phyloP scores from a whole-genome alignment of 768 basidiomycete genomes.

The Arthromyces matolae region DNA sequence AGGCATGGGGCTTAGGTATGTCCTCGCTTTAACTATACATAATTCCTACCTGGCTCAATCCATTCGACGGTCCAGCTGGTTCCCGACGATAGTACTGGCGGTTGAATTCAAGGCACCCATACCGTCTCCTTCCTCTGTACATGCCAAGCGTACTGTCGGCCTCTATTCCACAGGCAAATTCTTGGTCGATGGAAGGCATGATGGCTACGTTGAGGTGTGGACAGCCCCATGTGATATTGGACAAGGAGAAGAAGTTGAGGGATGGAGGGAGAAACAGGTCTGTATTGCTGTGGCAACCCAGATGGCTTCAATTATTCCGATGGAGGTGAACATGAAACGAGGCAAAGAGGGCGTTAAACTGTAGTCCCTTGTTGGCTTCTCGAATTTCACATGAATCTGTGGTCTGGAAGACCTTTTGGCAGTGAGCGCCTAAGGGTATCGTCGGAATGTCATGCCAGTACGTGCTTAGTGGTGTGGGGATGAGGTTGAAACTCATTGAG shows the following conservation, averaged over 20 bases:
- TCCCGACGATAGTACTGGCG: slow-evolving; percentile 56
- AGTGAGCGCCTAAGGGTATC: background rate
- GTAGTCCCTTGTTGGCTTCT: slow-evolving; percentile 3
- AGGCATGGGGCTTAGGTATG: slow-evolving; percentile 32
- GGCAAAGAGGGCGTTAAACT: slow-evolving; percentile 22
- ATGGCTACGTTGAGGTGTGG: slow-evolving; percentile 61
- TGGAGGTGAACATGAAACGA: slow-evolving; percentile 35
- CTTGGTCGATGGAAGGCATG: slow-evolving; percentile 51
- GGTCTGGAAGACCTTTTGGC: no score
- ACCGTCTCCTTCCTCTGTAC: slow-evolving; percentile 34
- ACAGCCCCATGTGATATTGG: slow-evolving; percentile 57
- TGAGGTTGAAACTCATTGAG: no score
- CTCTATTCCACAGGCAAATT: slow-evolving; percentile 52
- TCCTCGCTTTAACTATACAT: background rate
- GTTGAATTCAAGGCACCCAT: slow-evolving; percentile 64
- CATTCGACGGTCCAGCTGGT: slow-evolving; percentile 24
- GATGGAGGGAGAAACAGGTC: slow-evolving; percentile 60
- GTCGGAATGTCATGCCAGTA: no score
- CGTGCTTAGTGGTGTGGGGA: no score
- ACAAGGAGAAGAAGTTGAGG: slow-evolving; percentile 34
- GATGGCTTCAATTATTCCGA: slow-evolving; percentile 50
- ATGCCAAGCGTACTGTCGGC: slow-evolving; percentile 52
- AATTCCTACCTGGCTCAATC: background rate
- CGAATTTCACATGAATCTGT: no score
- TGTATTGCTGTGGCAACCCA: slow-evolving; percentile 62